phyloP scores from a whole-genome alignment of 2,329 filamentous ascomycete species.

The Apiospora sp. region DNA sequence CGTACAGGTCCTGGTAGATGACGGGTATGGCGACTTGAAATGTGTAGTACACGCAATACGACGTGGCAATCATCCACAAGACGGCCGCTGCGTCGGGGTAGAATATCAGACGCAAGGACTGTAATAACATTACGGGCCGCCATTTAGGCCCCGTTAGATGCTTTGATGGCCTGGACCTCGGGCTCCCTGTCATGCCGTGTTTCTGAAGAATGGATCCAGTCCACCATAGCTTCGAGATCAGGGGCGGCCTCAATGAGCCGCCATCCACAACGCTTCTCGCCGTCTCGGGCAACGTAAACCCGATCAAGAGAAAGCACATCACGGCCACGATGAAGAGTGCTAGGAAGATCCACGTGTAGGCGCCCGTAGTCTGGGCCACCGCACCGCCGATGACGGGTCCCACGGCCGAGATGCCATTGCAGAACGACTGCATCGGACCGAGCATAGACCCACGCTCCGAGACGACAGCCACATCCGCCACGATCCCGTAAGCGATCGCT shows the following conservation, averaged over 20 bases:
- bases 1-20: constrained; percentile 24
- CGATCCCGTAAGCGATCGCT: constrained; percentile 40
- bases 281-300: neutral
- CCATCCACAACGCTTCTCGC: neutral
- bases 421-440: constrained; percentile 18
- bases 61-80: constrained; percentile 15
- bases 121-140: neutral
- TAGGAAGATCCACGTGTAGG: constrained; percentile 15
- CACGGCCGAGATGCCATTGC: constrained; percentile 19
- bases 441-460: constrained; percentile 22
- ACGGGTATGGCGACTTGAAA: constrained; percentile 27
- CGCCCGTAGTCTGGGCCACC: constrained; percentile 5
- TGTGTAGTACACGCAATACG: constrained; percentile 22
- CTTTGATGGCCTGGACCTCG: too few species aligned
- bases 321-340: neutral
- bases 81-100: constrained; percentile 18
- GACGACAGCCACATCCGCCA: constrained; percentile 13
- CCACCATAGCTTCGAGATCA: neutral
- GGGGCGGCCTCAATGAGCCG: neutral
- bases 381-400: constrained; percentile 20
- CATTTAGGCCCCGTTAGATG: neutral
- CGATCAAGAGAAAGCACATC: neutral
- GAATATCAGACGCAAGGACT: constrained; percentile 15
- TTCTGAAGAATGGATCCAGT: neutral
- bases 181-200: neutral